Evolutionary conservation across 495 filamentous ascomycete genomes (phyloP), one percentile per base, ranked within the genome.

Genomic region (Aspergillus asperescens): DNA sequence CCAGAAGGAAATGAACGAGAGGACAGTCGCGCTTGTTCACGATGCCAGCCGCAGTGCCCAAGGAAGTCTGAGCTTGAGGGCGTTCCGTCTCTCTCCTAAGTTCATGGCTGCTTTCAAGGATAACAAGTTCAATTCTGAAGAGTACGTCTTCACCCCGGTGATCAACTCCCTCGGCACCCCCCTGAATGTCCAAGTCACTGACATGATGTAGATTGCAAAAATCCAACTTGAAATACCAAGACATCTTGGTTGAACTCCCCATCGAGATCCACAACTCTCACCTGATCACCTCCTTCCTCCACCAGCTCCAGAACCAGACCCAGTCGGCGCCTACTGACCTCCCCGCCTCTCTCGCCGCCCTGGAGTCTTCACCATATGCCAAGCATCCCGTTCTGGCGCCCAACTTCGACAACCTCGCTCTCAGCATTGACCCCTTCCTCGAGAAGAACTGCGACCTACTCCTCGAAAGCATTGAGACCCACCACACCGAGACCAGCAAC

Each of bases 401-500:
- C 44, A 96, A 95, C 62, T 83, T 87, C 65, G 90, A 95, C 56
- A 77, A 79, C 64, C 83, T 98, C 28, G 89, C 96, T 52, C 85
- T 98, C 44, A 89, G 83, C 59, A 92, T 97, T 67, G 93, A 98
- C 65, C 93, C 93, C 22, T 97, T 93, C 79, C 82, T 98, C n/a
- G 91, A 96, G 79, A 95, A 95, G 80, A 95, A 92, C 51, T 93
- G 89, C 71, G 91, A 98, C 64, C 82, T 95, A 56, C 81, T 98
- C 20, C 83, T 98, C 51, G 93, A 98, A 52, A 89, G 84, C 73
- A 97, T 98, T 64, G 93, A 98, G 77, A 82, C 85, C 20, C 93
- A 98, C 77, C 90, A 97, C 72, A 95, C 91, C 42, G 93, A 98
- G 73, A 85, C 92, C 66, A 98, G 97, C 81, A 98, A 98, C 78